These are phyloP conservation scores for Porodaedalea pini DNA, from an alignment of 1,284 basidiomycete species.

Conservation along the genomic window DNA sequence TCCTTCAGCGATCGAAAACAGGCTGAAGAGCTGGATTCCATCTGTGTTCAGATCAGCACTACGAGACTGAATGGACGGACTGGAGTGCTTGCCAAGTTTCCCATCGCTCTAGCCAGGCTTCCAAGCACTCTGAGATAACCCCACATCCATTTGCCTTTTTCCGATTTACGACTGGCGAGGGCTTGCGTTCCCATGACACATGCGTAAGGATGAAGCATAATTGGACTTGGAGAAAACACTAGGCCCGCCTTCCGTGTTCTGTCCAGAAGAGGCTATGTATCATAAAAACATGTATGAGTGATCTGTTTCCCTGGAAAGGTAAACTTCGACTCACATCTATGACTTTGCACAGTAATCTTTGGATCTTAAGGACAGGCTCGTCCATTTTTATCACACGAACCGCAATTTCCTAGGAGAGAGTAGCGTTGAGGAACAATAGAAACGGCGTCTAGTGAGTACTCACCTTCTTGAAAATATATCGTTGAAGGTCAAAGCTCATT, in stretches of 20 bases:
- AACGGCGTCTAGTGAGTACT: constrained; percentile 6
- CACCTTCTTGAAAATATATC: constrained; percentile 89
- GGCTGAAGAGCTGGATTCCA: constrained; percentile 80
- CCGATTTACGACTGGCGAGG: constrained; percentile 18
- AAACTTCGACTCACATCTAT: constrained; percentile 61
- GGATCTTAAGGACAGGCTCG: constrained; percentile 52
- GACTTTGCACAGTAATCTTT: constrained; percentile 54
- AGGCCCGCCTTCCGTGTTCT: constrained; percentile 28
- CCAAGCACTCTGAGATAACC: constrained; percentile 47
- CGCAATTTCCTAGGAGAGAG: constrained; percentile 48
- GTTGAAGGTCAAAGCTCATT: constrained; percentile 81
- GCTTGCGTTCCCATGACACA: constrained; percentile 23
- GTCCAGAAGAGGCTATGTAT: constrained; percentile 26
- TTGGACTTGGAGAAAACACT: constrained; percentile 34
- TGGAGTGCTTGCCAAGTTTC: constrained; percentile 60
- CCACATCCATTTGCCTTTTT: constrained; percentile 36
- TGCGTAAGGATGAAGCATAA: constrained; percentile 54
- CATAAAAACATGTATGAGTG: neutral
- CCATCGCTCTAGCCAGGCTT: constrained; percentile 73
- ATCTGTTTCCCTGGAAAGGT: neutral
- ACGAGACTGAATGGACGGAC: neutral
- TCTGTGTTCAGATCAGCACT: constrained; percentile 38
- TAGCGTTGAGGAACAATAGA: neutral
- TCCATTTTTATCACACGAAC: constrained; percentile 73
- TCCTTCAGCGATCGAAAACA: constrained; percentile 63